These are phyloP conservation scores for Calonectria ilicicola DNA, from an alignment of 2,329 filamentous ascomycete species.

Conservation along the genomic window DNA sequence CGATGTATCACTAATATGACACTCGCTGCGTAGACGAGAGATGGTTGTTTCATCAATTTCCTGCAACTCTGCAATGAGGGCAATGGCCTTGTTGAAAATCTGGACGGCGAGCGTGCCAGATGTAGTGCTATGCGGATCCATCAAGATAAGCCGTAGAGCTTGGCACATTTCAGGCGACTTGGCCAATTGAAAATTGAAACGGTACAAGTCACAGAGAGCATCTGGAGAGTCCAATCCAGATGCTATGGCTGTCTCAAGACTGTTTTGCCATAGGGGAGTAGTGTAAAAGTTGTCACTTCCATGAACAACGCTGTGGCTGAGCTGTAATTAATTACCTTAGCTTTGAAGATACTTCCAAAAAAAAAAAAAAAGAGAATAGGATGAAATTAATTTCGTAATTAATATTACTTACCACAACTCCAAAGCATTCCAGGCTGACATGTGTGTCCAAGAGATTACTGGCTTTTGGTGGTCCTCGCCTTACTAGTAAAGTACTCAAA, in stretches of 20 bases:
- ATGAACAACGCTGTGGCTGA: background rate
- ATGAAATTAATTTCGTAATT: background rate
- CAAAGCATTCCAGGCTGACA: background rate
- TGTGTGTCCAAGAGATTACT: background rate
- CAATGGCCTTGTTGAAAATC: background rate
- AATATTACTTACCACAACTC: background rate
- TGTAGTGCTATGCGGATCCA: background rate
- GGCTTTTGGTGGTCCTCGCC: background rate
- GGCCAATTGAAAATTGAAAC: background rate
- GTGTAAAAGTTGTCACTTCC: background rate
- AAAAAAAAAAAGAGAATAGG: background rate
- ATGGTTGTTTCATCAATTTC: background rate
- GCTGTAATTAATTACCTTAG: background rate
- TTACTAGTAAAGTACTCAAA: background rate
- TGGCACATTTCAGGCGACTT: background rate
- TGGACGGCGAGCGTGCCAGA: background rate
- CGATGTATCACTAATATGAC: background rate
- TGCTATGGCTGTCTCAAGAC: background rate
- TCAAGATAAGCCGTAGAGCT: background rate
- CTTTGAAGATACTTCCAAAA: background rate
- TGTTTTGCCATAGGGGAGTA: background rate
- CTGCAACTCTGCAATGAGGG: background rate
- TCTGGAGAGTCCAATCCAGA: background rate
- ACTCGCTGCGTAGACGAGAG: background rate
- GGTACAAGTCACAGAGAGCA: background rate